A percentile compares a stretch with the other conserved stretches of the same genome.
Evolutionary conservation across 2,329 filamentous ascomycete species (phyloP).

Genomic region (Penicillium oxalicum): DNA sequence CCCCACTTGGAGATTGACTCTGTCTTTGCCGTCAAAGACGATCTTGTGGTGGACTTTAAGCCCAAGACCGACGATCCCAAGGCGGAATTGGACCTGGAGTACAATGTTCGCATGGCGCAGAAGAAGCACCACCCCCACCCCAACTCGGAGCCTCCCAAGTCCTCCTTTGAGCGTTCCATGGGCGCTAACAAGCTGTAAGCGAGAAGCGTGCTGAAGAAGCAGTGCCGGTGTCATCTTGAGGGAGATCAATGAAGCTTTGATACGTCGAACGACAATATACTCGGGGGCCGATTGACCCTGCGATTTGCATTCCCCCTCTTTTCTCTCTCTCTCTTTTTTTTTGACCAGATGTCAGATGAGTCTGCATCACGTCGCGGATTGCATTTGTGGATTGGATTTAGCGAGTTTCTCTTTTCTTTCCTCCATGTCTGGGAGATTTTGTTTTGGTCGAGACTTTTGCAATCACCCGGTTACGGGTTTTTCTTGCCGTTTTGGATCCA

Average conservation of each 20-base stretch:
- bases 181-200: slow-evolving; percentile 19
- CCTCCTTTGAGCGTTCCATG: slow-evolving; percentile 32
- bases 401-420: slow-evolving; percentile 2
- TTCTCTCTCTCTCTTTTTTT: no score
- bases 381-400: slow-evolving; percentile 16
- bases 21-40: slow-evolving; percentile 58
- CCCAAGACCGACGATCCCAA: slow-evolving; percentile 47
- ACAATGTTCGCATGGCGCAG: slow-evolving; percentile 55
- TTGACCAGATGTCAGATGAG: not conserved
- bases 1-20: slow-evolving; percentile 54
- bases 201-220: not conserved
- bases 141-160: slow-evolving; percentile 34
- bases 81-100: slow-evolving; percentile 55
- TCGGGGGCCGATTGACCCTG: no score
- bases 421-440: not conserved
- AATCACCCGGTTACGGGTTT: not conserved
- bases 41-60: slow-evolving; percentile 53
- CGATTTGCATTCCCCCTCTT: no score
- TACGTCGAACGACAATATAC: no score
- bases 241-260: no score
- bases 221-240: not conserved
- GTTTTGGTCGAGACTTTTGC: not conserved
- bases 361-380: slow-evolving; percentile 4
- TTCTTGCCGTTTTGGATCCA: not conserved
- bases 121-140: slow-evolving; percentile 37